phyloP scores from a whole-genome alignment of 169 alveolate genomes.

The Plasmodium coatneyi region DNA sequence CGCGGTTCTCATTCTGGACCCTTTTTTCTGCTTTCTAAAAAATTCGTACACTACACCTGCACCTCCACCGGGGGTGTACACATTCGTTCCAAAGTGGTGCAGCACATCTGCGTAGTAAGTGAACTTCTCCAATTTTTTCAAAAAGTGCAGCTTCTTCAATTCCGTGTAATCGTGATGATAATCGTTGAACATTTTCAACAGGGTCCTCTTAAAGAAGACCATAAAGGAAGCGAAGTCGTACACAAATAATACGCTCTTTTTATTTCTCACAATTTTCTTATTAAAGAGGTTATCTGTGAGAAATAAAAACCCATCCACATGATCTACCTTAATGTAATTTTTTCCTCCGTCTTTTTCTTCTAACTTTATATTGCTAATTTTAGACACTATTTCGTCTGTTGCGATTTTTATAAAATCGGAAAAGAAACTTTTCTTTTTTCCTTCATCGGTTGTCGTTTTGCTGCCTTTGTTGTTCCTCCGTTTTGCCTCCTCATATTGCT shows the following conservation, averaged over 20 bases:
- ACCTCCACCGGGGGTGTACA: not conserved
- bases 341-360: slow-evolving; percentile 46
- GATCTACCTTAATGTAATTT: slow-evolving; percentile 21
- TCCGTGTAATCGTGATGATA: slow-evolving; percentile 42
- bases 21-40: not conserved
- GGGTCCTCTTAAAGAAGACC: slow-evolving; percentile 13
- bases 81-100: not conserved
- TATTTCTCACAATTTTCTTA: slow-evolving; percentile 55
- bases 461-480: not conserved
- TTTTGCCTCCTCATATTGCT: not conserved
- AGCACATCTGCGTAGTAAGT: slow-evolving; percentile 16
- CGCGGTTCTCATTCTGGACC: not conserved
- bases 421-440: slow-evolving; percentile 31
- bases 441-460: not conserved
- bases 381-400: slow-evolving; percentile 58
- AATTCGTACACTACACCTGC: slow-evolving; percentile 6
- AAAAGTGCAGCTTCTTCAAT: slow-evolving; percentile 23
- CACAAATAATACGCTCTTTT: slow-evolving; percentile 9
- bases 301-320: slow-evolving; percentile 65
- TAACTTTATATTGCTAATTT: slow-evolving; percentile 66
- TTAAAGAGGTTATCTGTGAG: slow-evolving; percentile 28
- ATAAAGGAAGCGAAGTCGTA: slow-evolving; percentile 41
- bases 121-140: slow-evolving; percentile 16
- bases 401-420: slow-evolving; percentile 64
- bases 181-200: slow-evolving; percentile 38